Base-by-base conservation (phyloP, 2,329 filamentous ascomycete genomes). In the Colletotrichum tofieldiae region DNA sequence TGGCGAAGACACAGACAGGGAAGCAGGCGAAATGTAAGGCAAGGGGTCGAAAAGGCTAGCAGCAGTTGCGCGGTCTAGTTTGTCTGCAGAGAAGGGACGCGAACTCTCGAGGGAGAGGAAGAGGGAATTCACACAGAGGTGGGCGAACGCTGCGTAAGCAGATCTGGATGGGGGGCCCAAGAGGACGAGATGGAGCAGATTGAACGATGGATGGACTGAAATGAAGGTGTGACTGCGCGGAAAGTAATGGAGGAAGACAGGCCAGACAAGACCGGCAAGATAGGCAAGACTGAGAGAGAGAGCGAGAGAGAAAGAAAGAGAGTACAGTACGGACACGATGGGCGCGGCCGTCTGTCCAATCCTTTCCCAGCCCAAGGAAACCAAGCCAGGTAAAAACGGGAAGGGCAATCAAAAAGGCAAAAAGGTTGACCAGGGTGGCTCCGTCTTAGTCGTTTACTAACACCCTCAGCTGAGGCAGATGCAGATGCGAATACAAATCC, bases 371-470 rank as follows among this genome's bases (percentile, higher is more conserved):
- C 52, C 26, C 65, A 47, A 60, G 29, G 37, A 63, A 54, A 23
- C 59, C 65, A 59, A 69, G 59, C 65, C 69, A 69, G 65, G 59
- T 64, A 59, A 49, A 69, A 64, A 58, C 61, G 55, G 67, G 68
- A 54, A 72, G 49, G 54, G 68, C 52, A 71, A 71, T 66, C 23
- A 60, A 56, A 64, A 64, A 47, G 59, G 23, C 62, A 56, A 64
- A 72, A 65, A 62, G 55, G 72, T 69, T 61, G 70, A 47, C 64
- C 69, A 29, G 65, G 63, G 67, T 32, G 58, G 59, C 29, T 59
- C 60, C 52, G 65, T 72, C 70, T 70, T 60, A 65, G 65, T 64
- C 43, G 69, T 70, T 41, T 55, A 47, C 45, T 49, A 60, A 69
- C 41, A 51, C 70, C 23, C 23, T 60, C 70, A 65, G 54, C 61